Evolutionary conservation across 78 protist genomes (phyloP), one percentile per base, ranked within the genome.

Genomic region (Reticulomyxa filosa): DNA sequence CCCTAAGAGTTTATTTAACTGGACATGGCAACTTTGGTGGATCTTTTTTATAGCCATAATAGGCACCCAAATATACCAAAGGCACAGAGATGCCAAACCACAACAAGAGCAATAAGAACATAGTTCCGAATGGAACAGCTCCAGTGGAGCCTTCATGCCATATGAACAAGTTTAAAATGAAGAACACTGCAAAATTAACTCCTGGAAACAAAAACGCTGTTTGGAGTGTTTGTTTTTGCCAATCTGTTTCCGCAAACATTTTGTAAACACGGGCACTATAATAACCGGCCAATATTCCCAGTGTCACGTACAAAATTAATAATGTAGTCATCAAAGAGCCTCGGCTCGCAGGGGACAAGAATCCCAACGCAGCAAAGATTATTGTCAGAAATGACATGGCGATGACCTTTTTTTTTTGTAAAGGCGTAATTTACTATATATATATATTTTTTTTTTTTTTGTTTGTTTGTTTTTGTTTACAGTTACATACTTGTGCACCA

Each of bases 61-160:
- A 91, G 22, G 85, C 63, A n/a, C 97, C 97, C 25, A 78, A 25
- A 62, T 85, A 86, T 36, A 82, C 86, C 29, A 90, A 80, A 46
- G 96, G 96, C 7, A 86, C 88, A 13, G 94, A 86, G 68, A 87
- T 72, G 48, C 77, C 75, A 37, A 89, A 76, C 96, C 96, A 89
- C 57, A 88, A 77, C n/a, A 35, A 46, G 32, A 85, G 29, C 46
- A 90, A 38, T 17, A 76, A 57, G 0, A 84, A 25, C 35, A 63
- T 2, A 11, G 77, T 79, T 33, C 74, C 35, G 65, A 83, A 83
- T 1, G 84, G 81, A 7, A 81, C 80, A 0, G 84, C 79, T 8
- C 83, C 81, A 20, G 48, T 25, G 34, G 52, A 38, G 1, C 38
- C 32, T 42, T 68, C 39, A 17, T 68, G 53, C 75, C 76, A 67